Conservation (phyloP, 441 rosid species). For the Euphorbia schlechtendalii region DNA sequence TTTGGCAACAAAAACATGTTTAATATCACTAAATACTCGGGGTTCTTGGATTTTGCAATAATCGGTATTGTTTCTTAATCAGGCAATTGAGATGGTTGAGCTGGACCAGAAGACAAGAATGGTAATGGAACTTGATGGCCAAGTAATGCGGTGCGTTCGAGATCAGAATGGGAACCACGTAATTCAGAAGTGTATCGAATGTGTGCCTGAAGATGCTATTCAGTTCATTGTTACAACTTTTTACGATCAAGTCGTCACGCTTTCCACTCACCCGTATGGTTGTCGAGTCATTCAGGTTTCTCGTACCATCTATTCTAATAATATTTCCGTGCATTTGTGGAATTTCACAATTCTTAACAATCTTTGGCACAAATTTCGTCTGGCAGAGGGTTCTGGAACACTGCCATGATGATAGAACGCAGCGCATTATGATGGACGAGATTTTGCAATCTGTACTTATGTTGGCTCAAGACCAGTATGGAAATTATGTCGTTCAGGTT, state of each 20-base stretch:
- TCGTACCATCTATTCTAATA: neutral
- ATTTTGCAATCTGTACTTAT: constrained; percentile 56
- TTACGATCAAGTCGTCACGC: constrained; percentile 63
- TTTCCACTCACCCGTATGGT: constrained; percentile 83
- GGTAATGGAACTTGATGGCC: constrained; percentile 77
- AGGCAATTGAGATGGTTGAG: constrained; percentile 75
- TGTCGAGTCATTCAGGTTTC: constrained; percentile 81
- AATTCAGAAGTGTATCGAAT: constrained; percentile 84
- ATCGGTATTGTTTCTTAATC: too few relatives aligned
- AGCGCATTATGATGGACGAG: constrained; percentile 57
- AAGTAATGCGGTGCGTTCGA: constrained; percentile 70
- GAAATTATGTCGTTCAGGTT: constrained; percentile 84
- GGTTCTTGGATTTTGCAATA: neutral
- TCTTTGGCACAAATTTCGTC: constrained; percentile 19
- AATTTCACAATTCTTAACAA: neutral
- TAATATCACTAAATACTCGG: neutral
- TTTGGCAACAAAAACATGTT: neutral
- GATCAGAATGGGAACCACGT: constrained; percentile 88
- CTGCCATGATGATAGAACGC: constrained; percentile 56
- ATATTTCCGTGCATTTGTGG: neutral
- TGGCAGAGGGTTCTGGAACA: constrained; percentile 74
- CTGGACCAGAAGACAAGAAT: constrained; percentile 65
- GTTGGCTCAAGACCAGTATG: constrained; percentile 80
- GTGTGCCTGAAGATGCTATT: too few relatives aligned
- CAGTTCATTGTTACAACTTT: constrained; percentile 60